These are phyloP conservation scores for Sclerotiophoma versabilis DNA, from an alignment of 2,329 filamentous ascomycete genomes.

Conservation along the genomic window DNA sequence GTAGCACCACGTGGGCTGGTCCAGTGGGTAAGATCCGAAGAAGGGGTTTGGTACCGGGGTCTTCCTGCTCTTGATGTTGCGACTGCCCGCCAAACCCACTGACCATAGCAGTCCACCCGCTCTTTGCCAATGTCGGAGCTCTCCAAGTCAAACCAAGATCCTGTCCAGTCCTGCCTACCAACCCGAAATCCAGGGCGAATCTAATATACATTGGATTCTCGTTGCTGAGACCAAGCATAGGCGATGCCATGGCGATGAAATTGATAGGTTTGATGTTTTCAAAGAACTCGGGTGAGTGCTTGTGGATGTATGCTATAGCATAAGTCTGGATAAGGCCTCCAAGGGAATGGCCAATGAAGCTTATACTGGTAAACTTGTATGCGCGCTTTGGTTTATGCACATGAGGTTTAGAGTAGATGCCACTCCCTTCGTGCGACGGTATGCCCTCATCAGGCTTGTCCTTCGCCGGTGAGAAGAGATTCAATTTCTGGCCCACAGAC, in stretches of 20 bases:
- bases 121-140: conserved; percentile 82
- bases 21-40: conserved; percentile 89
- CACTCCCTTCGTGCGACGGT: conserved; percentile 67
- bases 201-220: conserved; percentile 98
- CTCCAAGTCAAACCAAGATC: conserved; percentile 95
- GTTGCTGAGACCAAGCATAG: conserved; percentile 90
- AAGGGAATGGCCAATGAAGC: conserved; percentile 90
- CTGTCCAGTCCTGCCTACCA: conserved; percentile 95
- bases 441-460: conserved; percentile 56
- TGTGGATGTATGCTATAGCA: conserved; percentile 94
- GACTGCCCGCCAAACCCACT: conserved; percentile 74
- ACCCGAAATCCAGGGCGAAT: conserved; percentile 93
- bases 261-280: conserved; percentile 85
- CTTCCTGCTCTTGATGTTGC: conserved; percentile 62
- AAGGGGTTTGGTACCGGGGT: conserved; percentile 86
- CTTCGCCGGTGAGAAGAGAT: conserved; percentile 54
- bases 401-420: conserved; percentile 59
- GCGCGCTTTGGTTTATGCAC: conserved; percentile 60
- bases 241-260: conserved; percentile 86
- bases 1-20: conserved; percentile 84
- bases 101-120: conserved; percentile 87
- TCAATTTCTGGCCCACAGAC: conserved; percentile 58
- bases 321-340: conserved; percentile 92
- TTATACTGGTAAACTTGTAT: conserved; percentile 92
- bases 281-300: conserved; percentile 92